phyloP scores from a whole-genome alignment of 2,329 filamentous ascomycete genomes.

The Colletotrichum tropicale region DNA sequence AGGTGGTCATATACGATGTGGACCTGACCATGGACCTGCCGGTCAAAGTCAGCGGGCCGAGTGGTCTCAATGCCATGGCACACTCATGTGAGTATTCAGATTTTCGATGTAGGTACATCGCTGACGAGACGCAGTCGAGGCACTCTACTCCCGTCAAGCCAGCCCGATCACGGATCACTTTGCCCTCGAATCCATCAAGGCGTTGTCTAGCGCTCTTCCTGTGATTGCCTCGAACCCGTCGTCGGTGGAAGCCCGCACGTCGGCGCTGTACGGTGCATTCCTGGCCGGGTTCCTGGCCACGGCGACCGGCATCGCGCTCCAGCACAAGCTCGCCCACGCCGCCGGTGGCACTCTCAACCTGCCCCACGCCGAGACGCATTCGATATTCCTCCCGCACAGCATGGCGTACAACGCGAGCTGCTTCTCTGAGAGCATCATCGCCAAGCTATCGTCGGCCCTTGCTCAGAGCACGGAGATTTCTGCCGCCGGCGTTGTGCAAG shows the following conservation, averaged over 20 bases:
- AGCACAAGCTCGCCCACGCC: constrained; percentile 20
- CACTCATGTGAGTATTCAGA: constrained; percentile 3
- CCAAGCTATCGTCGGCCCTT: not conserved
- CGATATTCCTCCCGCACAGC: constrained; percentile 15
- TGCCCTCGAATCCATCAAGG: constrained; percentile 19
- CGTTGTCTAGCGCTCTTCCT: constrained; percentile 46
- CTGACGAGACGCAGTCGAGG: constrained; percentile 8
- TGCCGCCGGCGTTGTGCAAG: constrained; percentile 2
- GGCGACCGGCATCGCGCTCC: constrained; percentile 15
- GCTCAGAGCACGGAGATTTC: constrained; percentile 8
- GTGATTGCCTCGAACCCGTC: constrained; percentile 50
- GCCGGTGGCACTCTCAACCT: constrained; percentile 12
- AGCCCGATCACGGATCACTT: constrained; percentile 12
- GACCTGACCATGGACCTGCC: constrained; percentile 19
- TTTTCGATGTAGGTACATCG: not conserved
- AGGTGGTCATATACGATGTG: constrained; percentile 19
- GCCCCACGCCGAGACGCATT: constrained; percentile 20
- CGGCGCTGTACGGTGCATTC: constrained; percentile 19
- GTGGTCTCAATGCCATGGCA: constrained; percentile 19
- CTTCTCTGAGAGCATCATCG: not conserved
- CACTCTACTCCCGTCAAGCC: constrained; percentile 14
- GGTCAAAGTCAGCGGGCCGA: constrained; percentile 10
- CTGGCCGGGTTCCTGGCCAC: constrained; percentile 6
- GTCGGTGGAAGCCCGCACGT: constrained; percentile 46
- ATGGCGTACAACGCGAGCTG: constrained; percentile 7